These are phyloP conservation scores for Croton setiger DNA, from an alignment of 441 rosid genomes.

Conservation along the genomic window DNA sequence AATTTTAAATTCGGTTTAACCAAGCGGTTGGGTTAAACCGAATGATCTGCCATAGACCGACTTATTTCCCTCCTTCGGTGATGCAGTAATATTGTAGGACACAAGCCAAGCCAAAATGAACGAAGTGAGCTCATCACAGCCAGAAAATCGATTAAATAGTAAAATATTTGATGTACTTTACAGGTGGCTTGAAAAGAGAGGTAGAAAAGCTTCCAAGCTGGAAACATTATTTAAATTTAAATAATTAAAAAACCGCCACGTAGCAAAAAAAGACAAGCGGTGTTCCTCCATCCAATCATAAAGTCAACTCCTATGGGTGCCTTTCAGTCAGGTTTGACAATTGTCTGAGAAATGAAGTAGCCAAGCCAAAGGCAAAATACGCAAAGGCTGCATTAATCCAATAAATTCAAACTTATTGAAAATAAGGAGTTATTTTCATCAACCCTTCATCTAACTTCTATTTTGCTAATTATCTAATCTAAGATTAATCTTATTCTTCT, in stretches of 20 bases:
- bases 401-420: constrained; percentile 39
- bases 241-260: constrained; percentile 28
- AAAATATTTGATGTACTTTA: not conserved
- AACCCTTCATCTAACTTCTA: constrained; percentile 45
- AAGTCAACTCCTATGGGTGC: constrained; percentile 33
- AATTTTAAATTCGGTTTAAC: no score
- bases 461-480: no score
- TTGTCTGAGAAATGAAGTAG: constrained; percentile 16
- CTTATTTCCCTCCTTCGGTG: no score
- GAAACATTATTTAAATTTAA: not conserved
- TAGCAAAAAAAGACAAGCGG: constrained; percentile 20
- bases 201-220: not conserved
- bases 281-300: constrained; percentile 14
- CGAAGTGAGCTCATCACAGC: no score
- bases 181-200: constrained; percentile 4
- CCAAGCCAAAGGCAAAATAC: not conserved
- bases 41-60: no score
- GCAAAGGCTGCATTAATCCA: constrained; percentile 6
- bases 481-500: no score
- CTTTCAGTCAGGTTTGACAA: constrained; percentile 14
- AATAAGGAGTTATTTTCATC: constrained; percentile 46
- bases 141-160: no score
- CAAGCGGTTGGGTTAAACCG: no score
- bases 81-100: no score
- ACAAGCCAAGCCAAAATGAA: no score